These are phyloP conservation scores for Phytopythium cucurbitacearum DNA, from an alignment of 352 stramenopile species.

Conservation along the genomic window DNA sequence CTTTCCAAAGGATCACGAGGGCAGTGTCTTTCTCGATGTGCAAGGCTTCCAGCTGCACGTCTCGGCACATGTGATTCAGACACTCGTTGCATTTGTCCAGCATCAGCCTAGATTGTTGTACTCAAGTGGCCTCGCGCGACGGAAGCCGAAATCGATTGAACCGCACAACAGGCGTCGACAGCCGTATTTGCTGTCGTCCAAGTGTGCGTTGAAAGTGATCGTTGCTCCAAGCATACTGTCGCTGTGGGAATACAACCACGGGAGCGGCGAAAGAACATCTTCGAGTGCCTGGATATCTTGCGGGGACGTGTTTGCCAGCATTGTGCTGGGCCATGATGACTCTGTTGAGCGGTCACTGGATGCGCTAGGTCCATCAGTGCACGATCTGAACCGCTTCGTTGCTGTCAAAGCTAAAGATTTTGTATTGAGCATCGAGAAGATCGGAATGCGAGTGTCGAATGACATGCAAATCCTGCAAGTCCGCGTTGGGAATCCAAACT, in stretches of 20 bases:
- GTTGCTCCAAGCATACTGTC: constrained; percentile 59
- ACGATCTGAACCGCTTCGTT: constrained; percentile 45
- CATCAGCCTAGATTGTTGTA: constrained; percentile 11
- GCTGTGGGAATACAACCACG: constrained; percentile 35
- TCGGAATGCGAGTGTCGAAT: constrained; percentile 43
- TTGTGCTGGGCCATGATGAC: constrained; percentile 30
- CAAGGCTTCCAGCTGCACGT: constrained; percentile 69
- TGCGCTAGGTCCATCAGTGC: constrained; percentile 13
- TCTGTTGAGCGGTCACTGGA: constrained; percentile 14
- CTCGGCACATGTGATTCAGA: constrained; percentile 44
- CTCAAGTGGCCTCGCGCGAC: neutral
- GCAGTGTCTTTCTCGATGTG: constrained; percentile 60
- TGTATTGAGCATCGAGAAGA: constrained; percentile 63
- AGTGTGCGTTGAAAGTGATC: constrained; percentile 55
- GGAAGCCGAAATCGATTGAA: neutral
- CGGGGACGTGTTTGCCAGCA: constrained; percentile 61
- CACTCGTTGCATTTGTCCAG: constrained; percentile 21
- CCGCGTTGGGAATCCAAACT: constrained; percentile 28
- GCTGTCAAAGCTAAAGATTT: constrained; percentile 29
- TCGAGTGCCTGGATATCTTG: constrained; percentile 44
- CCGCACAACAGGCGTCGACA: neutral
- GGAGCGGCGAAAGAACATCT: constrained; percentile 5
- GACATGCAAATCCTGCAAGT: constrained; percentile 32
- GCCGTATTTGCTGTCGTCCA: constrained; percentile 10
- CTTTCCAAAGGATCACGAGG: constrained; percentile 21